Percentiles rank a stretch among this genome's conserved stretches.
phyloP scores from a whole-genome alignment of 371 early-diverging fungal genomes.

The Vittaforma corneae region DNA sequence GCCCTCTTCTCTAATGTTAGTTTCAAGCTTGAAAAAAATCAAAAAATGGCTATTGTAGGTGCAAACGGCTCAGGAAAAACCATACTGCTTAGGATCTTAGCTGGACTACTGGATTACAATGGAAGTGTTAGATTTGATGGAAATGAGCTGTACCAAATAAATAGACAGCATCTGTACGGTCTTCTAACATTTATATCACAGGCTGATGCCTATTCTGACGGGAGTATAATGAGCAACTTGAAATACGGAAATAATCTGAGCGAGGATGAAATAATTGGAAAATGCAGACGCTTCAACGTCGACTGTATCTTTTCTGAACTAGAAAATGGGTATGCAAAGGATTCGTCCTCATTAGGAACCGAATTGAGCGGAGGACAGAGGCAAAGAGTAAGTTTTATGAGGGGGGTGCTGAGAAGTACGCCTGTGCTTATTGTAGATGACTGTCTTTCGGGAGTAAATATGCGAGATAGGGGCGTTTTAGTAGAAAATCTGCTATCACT shows the following conservation, averaged over 20 bases:
- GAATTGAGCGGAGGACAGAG: conserved; percentile 60
- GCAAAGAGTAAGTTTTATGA: conserved; percentile 67
- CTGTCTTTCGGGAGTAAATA: too few relatives aligned
- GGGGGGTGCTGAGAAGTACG: conserved; percentile 60
- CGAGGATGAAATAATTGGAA: conserved; percentile 61
- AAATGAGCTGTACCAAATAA: conserved; percentile 62
- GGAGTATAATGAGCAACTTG: conserved; percentile 69
- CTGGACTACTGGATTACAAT: conserved; percentile 60
- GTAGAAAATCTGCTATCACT: too few relatives aligned
- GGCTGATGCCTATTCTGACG: conserved; percentile 66
- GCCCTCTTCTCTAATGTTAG: conserved; percentile 38
- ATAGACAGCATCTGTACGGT: conserved; percentile 62
- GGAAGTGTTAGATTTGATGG: conserved; percentile 51
- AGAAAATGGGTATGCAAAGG: conserved; percentile 61
- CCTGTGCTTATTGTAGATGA: conserved; percentile 60
- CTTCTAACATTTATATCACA: conserved; percentile 76
- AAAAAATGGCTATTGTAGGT: conserved; percentile 65
- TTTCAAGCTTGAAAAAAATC: conserved; percentile 41
- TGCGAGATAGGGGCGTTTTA: too few relatives aligned
- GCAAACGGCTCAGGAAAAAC: conserved; percentile 56
- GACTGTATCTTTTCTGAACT: conserved; percentile 50
- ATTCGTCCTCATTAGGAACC: conserved; percentile 55
- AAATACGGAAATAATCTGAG: conserved; percentile 60
- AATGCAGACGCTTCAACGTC: conserved; percentile 65
- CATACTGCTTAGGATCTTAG: conserved; percentile 49